phyloP scores from a whole-genome alignment of 176 grass and related monocot species.

The Zea luxurians region DNA sequence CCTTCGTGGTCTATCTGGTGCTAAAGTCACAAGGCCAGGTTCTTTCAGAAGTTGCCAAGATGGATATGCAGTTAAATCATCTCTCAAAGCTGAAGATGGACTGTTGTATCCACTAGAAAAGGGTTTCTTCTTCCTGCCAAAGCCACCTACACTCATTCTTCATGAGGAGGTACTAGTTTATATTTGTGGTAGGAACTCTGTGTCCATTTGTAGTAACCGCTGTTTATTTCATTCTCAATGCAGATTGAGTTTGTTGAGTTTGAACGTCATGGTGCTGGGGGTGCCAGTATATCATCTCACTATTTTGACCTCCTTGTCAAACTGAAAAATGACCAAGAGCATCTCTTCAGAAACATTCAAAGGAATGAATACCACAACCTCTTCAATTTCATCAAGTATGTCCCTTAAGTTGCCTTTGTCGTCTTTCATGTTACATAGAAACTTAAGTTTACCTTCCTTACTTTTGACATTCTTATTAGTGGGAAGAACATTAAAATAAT shows the following conservation, averaged over 20 bases:
- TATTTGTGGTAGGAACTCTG: conserved; percentile 26
- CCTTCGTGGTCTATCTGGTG: conserved; percentile 89
- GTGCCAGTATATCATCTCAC: conserved; percentile 71
- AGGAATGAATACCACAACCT: conserved; percentile 87
- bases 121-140: conserved; percentile 97
- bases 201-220: background rate
- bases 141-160: conserved; percentile 98
- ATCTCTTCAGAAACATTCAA: conserved; percentile 91
- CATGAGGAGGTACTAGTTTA: conserved; percentile 77
- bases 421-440: conserved; percentile 30
- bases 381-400: conserved; percentile 80
- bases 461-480: conserved; percentile 49
- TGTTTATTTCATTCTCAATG: conserved; percentile 27
- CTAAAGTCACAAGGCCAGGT: conserved; percentile 91
- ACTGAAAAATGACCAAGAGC: conserved; percentile 77
- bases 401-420: conserved; percentile 20
- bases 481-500: conserved; percentile 88
- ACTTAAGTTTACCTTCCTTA: conserved; percentile 26
- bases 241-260: conserved; percentile 92
- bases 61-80: conserved; percentile 99
- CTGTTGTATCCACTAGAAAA: conserved; percentile 96
- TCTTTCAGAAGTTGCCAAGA: conserved; percentile 84
- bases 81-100: conserved; percentile 99
- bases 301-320: conserved; percentile 86
- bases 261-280: conserved; percentile 74